phyloP scores from a whole-genome alignment of 352 stramenopile species.

The Elongisporangium undulatum region DNA sequence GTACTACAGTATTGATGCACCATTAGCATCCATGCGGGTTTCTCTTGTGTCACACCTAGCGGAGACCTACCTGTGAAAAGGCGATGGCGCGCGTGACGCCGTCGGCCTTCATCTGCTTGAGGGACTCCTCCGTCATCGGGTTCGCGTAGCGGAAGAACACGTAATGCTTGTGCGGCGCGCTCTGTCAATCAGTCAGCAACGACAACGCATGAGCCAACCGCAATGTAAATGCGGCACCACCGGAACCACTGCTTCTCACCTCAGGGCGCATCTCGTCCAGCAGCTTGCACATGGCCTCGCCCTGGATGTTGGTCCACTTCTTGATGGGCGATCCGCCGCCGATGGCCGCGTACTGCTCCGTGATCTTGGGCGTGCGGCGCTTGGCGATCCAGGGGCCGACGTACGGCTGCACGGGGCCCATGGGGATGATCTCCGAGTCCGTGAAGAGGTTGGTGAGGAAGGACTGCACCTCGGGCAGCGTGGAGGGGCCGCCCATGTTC shows the following conservation, averaged over 20 bases:
- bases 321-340: constrained; percentile 97
- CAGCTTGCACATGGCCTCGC: constrained; percentile 86
- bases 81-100: constrained; percentile 95
- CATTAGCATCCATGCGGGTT: neutral
- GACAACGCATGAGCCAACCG: neutral
- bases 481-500: constrained; percentile 97
- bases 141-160: constrained; percentile 98
- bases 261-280: constrained; percentile 87
- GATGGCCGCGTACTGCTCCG: constrained; percentile 95
- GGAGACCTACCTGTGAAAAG: constrained; percentile 81
- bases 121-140: constrained; percentile 95
- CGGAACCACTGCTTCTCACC: constrained; percentile 16
- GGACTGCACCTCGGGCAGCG: constrained; percentile 91
- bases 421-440: constrained; percentile 98
- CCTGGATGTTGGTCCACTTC: constrained; percentile 96
- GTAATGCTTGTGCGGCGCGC: constrained; percentile 92
- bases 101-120: constrained; percentile 94
- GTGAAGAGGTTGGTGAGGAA: constrained; percentile 99
- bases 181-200: constrained; percentile 24
- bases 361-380: constrained; percentile 92
- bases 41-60: neutral
- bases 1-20: constrained; percentile 60
- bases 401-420: constrained; percentile 86
- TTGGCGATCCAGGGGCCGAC: constrained; percentile 79
- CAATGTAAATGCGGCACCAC: neutral